Base-by-base conservation (phyloP, 2,329 filamentous ascomycete genomes). In the Sphaceloma murrayae region DNA sequence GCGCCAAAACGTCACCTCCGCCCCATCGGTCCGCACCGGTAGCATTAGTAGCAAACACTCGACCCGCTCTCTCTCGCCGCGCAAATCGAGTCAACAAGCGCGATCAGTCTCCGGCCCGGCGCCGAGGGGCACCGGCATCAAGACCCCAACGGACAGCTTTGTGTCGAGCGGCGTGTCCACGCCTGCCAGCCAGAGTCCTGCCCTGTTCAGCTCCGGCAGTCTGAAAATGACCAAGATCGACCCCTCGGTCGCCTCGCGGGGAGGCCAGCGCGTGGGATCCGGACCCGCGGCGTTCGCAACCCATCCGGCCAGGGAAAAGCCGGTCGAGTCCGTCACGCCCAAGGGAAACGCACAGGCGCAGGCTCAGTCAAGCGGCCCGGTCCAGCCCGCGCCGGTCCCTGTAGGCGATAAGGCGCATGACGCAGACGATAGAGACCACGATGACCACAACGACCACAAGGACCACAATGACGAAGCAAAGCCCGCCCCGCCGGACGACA, bases 1-100 rank as follows among this genome's bases (percentile, higher is more conserved):
- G 89, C 78, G 88, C 3, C 85, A 93, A 52, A 74, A 73, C 9
- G 73, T 84, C 46, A 66, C 69, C 4, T 71, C 70, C 48, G 70
- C 42, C 5, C 42, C 34, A 11, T 45, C 42, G 7, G 14, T 45
- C n/a, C 42, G 42, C 14, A 27, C 42, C 10, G 31, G 31, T n/a
- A 34, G 31, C 19, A 34, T 45, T 13, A 34, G 29, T 14, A 32
- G 24, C 3, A 45, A 45, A 13, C 42, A 45, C 16, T 45, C 42
- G n/a, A 29, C 42, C 3, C 42, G 42, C 22, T 45, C 42, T 8
- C 18, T 34, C 10, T 45, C 42, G 19, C 42, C 42, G 3, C 42
- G 42, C 19, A 32, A 34, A 21, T 45, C 42, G 13, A 32, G 42
- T 7, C 30, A 36, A 19, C 22, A 22, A 13, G 18, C 42, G 6